phyloP scores from a whole-genome alignment of 2,329 filamentous ascomycete genomes.

The Corynespora cassiicola region DNA sequence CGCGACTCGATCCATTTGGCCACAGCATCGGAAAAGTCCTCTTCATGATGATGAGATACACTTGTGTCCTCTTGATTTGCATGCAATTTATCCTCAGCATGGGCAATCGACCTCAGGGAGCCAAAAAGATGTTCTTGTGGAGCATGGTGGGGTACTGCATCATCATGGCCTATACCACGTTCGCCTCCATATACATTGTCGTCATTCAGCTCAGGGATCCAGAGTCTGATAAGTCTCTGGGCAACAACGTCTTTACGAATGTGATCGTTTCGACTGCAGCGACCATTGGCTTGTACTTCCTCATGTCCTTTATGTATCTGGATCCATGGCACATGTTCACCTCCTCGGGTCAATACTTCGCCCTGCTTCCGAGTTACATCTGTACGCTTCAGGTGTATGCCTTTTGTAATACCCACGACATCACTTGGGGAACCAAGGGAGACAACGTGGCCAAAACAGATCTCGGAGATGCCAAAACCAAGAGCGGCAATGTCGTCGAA shows the following conservation, averaged over 20 bases:
- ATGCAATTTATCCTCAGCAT: constrained; percentile 97
- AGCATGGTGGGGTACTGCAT: constrained; percentile 90
- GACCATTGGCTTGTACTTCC: constrained; percentile 91
- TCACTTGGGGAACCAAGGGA: constrained; percentile 98
- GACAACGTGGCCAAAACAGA: constrained; percentile 96
- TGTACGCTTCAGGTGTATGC: constrained; percentile 98
- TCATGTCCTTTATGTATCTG: constrained; percentile 95
- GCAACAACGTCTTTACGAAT: constrained; percentile 93
- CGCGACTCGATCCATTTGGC: constrained; percentile 85
- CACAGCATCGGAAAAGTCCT: constrained; percentile 84
- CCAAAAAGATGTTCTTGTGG: constrained; percentile 85
- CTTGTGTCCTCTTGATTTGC: constrained; percentile 84
- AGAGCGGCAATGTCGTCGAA: constrained; percentile 78
- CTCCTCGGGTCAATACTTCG: constrained; percentile 87
- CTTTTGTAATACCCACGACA: constrained; percentile 99
- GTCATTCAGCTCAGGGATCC: constrained; percentile 73
- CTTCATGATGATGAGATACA: constrained; percentile 86
- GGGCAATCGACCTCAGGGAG: constrained; percentile 94
- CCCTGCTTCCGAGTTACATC: constrained; percentile 90
- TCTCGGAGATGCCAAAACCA: constrained; percentile 83
- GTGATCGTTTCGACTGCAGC: constrained; percentile 88
- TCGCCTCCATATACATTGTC: constrained; percentile 88
- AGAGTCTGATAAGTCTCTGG: constrained; percentile 63
- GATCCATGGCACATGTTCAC: constrained; percentile 99
- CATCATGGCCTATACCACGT: constrained; percentile 96